Conservation (phyloP, 2,329 filamentous ascomycete species). For the Aureobasidium sp. region DNA sequence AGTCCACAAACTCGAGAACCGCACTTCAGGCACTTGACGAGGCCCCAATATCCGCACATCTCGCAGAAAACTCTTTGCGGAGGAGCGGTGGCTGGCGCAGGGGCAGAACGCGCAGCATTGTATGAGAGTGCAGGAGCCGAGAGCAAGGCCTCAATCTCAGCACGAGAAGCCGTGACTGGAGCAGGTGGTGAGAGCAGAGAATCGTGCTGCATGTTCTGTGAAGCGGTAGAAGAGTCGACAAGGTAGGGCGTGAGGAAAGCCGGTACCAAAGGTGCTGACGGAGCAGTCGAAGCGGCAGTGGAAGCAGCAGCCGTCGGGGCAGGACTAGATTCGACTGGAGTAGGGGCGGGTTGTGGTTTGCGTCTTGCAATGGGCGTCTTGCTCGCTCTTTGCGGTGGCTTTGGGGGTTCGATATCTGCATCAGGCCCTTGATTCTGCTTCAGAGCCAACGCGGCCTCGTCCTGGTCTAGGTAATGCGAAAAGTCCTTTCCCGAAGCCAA, state of each 20-base stretch:
- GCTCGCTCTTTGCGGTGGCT: constrained; percentile 24
- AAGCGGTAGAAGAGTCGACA: constrained; percentile 18
- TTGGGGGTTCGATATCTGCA: neutral
- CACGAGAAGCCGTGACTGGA: constrained; percentile 22
- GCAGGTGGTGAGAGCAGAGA: constrained; percentile 21
- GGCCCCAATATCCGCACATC: constrained; percentile 76
- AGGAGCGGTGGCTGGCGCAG: constrained; percentile 40
- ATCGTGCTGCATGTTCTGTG: neutral
- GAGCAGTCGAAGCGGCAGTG: neutral
- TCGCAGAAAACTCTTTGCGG: constrained; percentile 61
- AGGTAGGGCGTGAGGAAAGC: constrained; percentile 11
- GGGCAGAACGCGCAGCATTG: constrained; percentile 49
- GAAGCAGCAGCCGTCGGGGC: constrained; percentile 13
- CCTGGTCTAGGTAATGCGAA: constrained; percentile 74
- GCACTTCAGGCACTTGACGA: constrained; percentile 69
- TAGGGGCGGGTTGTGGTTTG: constrained; percentile 24
- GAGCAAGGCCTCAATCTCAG: constrained; percentile 58
- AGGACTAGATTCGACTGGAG: constrained; percentile 42
- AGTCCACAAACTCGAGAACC: constrained; percentile 71
- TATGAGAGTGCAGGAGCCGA: constrained; percentile 61
- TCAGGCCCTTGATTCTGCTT: constrained; percentile 26
- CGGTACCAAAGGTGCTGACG: neutral
- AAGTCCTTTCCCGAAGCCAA: constrained; percentile 77
- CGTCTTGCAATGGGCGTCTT: constrained; percentile 31
- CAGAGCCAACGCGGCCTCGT: constrained; percentile 52